phyloP scores from a whole-genome alignment of 148 eudicot genomes.

The Persicaria maculosa region DNA sequence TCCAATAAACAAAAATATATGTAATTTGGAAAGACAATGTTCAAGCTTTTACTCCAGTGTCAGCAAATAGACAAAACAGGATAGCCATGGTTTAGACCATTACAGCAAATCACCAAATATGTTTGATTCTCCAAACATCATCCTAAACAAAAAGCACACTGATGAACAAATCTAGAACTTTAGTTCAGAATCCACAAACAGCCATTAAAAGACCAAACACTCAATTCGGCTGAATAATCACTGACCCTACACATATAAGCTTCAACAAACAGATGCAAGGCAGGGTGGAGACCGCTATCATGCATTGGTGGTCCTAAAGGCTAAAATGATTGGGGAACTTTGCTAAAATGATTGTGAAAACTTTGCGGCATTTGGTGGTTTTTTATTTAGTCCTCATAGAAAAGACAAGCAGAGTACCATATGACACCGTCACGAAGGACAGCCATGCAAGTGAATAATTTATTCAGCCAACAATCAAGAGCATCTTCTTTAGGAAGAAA shows the following conservation, averaged over 20 bases:
- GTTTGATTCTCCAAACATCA: not conserved
- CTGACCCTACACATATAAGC: not conserved
- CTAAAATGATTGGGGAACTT: conserved; percentile 4
- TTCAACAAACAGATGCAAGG: not conserved
- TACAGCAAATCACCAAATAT: not conserved
- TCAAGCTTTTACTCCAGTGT: not conserved
- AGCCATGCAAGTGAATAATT: conserved; percentile 11
- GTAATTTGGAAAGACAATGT: not conserved
- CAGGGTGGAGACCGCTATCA: not conserved
- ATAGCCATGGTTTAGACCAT: not conserved
- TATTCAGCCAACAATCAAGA: not conserved
- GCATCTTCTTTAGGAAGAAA: conserved; percentile 10
- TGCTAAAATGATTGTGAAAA: not conserved
- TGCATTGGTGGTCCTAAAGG: conserved; percentile 9
- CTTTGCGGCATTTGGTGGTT: not conserved
- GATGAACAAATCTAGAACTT: conserved; percentile 5
- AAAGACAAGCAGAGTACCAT: not conserved
- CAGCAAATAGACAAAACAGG: not conserved
- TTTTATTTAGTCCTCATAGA: not conserved
- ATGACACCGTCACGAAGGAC: not conserved
- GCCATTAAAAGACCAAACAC: not conserved
- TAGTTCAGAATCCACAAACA: not conserved
- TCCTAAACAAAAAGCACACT: not conserved
- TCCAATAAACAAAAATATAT: not conserved
- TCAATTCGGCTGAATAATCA: not conserved